Conservation (phyloP, 2,329 filamentous ascomycete species). For the Fusarium tupiense region DNA sequence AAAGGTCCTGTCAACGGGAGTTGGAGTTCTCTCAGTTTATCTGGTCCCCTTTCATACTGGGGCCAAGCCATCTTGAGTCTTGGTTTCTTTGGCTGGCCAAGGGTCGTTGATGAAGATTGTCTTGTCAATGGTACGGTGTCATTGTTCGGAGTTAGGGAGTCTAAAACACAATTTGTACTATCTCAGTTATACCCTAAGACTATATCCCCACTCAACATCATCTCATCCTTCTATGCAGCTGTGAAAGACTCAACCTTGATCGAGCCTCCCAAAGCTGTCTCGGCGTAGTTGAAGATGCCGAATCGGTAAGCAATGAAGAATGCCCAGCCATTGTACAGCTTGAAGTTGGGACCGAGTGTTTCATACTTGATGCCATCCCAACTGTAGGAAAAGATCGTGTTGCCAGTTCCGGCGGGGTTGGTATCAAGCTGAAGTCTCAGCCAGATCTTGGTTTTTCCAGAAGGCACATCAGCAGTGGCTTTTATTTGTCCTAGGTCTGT, state of each 20-base stretch:
- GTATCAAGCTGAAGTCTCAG: slow-evolving; percentile 39
- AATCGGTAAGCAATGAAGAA: slow-evolving; percentile 61
- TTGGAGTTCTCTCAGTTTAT: neutral
- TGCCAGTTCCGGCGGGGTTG: slow-evolving; percentile 32
- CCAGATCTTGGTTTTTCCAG: slow-evolving; percentile 36
- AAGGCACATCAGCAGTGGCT: slow-evolving; percentile 33
- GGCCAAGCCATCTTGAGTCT: neutral
- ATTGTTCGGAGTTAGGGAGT: neutral
- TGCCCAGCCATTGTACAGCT: slow-evolving; percentile 54
- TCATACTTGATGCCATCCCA: slow-evolving; percentile 30
- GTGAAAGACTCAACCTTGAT: slow-evolving; percentile 31
- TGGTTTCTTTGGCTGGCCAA: neutral
- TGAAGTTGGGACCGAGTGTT: slow-evolving; percentile 46
- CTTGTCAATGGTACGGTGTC: neutral
- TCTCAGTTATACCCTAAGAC: neutral
- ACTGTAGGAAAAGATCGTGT: slow-evolving; percentile 33
- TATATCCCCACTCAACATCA: neutral
- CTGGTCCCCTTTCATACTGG: neutral
- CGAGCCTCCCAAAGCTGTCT: slow-evolving; percentile 52
- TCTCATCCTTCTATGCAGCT: neutral
- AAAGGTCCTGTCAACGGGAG: too few relatives aligned
- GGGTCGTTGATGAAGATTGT: too few relatives aligned
- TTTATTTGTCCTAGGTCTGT: slow-evolving; percentile 28
- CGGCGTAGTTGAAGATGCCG: slow-evolving; percentile 61
- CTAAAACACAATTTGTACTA: neutral